Conservation (phyloP, 2,329 filamentous ascomycete genomes). For the Zelopaecilomyces penicillatus region DNA sequence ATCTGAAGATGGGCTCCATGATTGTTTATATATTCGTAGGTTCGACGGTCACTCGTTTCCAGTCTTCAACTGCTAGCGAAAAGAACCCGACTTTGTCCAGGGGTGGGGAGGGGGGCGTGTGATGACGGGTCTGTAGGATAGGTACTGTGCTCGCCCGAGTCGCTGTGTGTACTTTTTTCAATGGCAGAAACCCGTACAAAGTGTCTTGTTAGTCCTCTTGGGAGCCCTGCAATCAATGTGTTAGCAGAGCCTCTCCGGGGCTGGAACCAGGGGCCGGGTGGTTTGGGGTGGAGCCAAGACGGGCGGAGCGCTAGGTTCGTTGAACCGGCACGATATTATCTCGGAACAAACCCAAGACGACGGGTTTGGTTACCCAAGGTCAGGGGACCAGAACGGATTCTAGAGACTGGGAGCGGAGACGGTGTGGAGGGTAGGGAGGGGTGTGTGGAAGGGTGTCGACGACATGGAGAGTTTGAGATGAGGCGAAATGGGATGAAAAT, state of each 20-base stretch:
- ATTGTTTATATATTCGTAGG: constrained; percentile 31
- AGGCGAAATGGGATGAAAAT: too few species aligned
- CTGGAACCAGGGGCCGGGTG: neutral
- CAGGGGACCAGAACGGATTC: too few species aligned
- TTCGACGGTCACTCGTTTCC: neutral
- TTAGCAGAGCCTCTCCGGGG: neutral
- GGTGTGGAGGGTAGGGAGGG: constrained; percentile 4
- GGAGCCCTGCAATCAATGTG: neutral
- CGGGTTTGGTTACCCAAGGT: too few species aligned
- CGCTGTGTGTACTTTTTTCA: constrained; percentile 2
- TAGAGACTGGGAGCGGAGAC: constrained; percentile 1
- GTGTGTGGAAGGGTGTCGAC: constrained; percentile 10
- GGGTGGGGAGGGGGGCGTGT: constrained; percentile 1
- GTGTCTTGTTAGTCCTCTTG: too few species aligned
- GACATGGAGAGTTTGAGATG: constrained; percentile 6
- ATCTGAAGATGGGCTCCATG: constrained; percentile 32
- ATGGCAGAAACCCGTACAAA: neutral
- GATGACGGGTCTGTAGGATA: neutral
- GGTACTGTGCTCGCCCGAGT: constrained; percentile 7
- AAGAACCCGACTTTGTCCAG: constrained; percentile 1
- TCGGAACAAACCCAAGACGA: too few species aligned
- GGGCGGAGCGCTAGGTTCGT: neutral
- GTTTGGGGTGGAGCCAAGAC: neutral
- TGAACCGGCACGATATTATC: too few species aligned
- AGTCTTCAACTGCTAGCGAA: constrained; percentile 6